These are phyloP conservation scores for Suhomyces choctaworum DNA, from an alignment of 1,139 yeast genomes.

Conservation along the genomic window DNA sequence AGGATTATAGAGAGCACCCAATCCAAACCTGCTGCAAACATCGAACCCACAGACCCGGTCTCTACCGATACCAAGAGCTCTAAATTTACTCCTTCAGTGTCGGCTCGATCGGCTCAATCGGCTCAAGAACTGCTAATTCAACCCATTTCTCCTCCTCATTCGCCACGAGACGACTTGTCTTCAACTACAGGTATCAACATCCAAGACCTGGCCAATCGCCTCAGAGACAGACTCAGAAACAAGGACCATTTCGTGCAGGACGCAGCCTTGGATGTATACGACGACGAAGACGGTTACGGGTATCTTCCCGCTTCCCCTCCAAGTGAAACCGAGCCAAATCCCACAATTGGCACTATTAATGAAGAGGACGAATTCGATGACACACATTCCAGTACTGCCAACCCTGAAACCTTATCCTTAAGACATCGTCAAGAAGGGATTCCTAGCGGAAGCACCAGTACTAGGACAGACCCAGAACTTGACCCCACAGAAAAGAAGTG, in stretches of 20 bases:
- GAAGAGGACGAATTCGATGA: slow-evolving; percentile 5
- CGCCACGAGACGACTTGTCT: slow-evolving; percentile 5
- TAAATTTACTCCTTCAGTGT: neutral
- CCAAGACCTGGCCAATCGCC: neutral
- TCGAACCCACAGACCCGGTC: neutral
- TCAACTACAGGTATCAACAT: slow-evolving; percentile 1
- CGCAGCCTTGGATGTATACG: slow-evolving; percentile 5
- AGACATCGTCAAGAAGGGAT: neutral
- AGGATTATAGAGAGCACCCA: neutral
- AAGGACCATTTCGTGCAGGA: slow-evolving; percentile 3
- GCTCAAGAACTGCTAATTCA: neutral
- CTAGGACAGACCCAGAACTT: slow-evolving; percentile 1
- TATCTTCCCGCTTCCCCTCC: neutral
- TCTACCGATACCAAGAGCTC: neutral
- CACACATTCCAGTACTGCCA: neutral
- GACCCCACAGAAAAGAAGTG: neutral
- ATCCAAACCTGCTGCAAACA: neutral
- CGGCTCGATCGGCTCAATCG: neutral
- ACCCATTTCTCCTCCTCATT: slow-evolving; percentile 12
- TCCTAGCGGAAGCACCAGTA: neutral
- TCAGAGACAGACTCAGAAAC: slow-evolving; percentile 8
- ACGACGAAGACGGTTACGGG: slow-evolving; percentile 14
- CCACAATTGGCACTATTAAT: neutral
- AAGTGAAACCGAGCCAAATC: neutral
- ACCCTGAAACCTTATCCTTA: slow-evolving; percentile 3